These are phyloP conservation scores for Candida smagusa DNA, from an alignment of 1,139 yeast species.

Conservation along the genomic window DNA sequence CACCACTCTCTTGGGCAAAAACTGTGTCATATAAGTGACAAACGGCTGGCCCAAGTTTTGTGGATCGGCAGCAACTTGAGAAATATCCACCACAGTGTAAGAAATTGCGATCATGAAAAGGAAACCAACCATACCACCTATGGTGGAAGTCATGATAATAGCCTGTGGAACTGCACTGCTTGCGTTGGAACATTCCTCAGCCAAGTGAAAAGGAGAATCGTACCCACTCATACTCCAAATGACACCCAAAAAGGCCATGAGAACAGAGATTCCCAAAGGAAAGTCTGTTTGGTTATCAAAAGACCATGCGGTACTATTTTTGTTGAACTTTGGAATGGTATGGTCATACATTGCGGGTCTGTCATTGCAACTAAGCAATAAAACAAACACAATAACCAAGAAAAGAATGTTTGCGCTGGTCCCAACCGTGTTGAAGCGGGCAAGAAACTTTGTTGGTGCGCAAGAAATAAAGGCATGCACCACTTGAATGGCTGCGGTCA, in stretches of 20 bases:
- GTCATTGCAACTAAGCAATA: slow-evolving; percentile 55
- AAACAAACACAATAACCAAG: slow-evolving; percentile 51
- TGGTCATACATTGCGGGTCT: slow-evolving; percentile 20
- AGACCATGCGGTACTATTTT: slow-evolving; percentile 51
- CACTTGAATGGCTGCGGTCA: slow-evolving; percentile 45
- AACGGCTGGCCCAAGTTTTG: slow-evolving; percentile 64
- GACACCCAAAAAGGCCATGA: slow-evolving; percentile 61
- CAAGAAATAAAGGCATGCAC: slow-evolving; percentile 50
- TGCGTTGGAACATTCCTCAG: slow-evolving; percentile 71
- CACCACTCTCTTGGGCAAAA: slow-evolving; percentile 43
- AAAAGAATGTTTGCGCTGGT: slow-evolving; percentile 51
- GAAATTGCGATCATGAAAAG: slow-evolving; percentile 63
- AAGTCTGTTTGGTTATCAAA: slow-evolving; percentile 62
- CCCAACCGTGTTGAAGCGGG: slow-evolving; percentile 52
- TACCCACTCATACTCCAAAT: slow-evolving; percentile 79
- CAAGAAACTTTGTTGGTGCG: slow-evolving; percentile 54
- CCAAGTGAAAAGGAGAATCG: slow-evolving; percentile 70
- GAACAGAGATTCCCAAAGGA: slow-evolving; percentile 61
- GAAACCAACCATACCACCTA: slow-evolving; percentile 64
- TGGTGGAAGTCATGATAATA: slow-evolving; percentile 58
- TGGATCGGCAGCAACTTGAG: slow-evolving; percentile 48
- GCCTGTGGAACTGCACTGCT: slow-evolving; percentile 65
- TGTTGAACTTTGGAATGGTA: slow-evolving; percentile 43
- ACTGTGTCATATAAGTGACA: slow-evolving; percentile 55
- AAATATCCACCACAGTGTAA: slow-evolving; percentile 56